Evolutionary conservation across 225 moss, liverwort and hornwort species (phyloP).

Genomic region (Pseudisothecium myosuroides): DNA sequence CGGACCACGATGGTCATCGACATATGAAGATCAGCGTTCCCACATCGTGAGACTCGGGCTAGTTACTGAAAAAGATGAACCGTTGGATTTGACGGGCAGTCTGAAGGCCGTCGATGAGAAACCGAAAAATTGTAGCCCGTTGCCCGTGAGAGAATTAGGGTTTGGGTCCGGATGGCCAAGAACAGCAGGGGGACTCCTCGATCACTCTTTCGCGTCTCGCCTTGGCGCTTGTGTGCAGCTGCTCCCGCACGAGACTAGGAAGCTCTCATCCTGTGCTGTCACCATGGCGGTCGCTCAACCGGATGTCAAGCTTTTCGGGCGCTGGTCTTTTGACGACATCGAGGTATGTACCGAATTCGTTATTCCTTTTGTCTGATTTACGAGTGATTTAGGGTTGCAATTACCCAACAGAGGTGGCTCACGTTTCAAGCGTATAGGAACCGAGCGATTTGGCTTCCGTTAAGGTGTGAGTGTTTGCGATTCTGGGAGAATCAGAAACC

Average conservation of each 20-base stretch:
- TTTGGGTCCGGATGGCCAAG: neutral
- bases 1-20: neutral
- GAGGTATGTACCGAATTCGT: slow-evolving; percentile 8
- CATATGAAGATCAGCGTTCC: neutral
- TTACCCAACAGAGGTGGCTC: no score
- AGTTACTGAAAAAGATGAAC: neutral
- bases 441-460: neutral
- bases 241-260: neutral
- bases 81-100: neutral
- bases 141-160: neutral
- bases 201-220: neutral
- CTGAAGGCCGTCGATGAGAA: neutral
- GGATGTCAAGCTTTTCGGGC: slow-evolving; percentile 72
- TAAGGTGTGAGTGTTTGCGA: neutral
- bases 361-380: no score
- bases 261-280: neutral
- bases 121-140: neutral
- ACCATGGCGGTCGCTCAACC: slow-evolving; percentile 41
- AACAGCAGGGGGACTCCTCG: rapidly evolving
- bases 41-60: neutral
- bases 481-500: neutral
- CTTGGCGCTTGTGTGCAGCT: neutral
- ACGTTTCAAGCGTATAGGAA: no score
- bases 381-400: neutral
- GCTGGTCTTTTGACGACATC: slow-evolving; percentile 74